phyloP scores from a whole-genome alignment of 1,284 basidiomycete genomes.

The Termitomyces sp. region DNA sequence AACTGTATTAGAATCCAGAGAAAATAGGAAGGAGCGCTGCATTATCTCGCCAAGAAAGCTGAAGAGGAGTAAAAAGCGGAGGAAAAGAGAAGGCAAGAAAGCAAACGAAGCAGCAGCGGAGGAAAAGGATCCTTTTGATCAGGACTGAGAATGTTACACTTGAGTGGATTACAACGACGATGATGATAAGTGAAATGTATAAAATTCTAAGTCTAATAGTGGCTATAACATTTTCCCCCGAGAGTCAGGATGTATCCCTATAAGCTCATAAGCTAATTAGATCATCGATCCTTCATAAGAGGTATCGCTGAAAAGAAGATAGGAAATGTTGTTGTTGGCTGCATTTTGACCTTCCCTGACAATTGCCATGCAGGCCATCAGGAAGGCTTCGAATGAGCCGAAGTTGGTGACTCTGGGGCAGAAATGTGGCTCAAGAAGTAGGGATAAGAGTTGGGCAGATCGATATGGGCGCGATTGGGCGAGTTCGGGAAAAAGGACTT shows the following conservation, averaged over 20 bases:
- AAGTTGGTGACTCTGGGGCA: not conserved
- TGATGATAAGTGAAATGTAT: slow-evolving; percentile 30
- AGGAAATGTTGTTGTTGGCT: slow-evolving; percentile 46
- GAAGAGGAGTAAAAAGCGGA: slow-evolving; percentile 61
- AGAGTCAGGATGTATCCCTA: slow-evolving; percentile 16
- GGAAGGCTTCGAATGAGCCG: slow-evolving; percentile 30
- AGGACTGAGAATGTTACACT: slow-evolving; percentile 32
- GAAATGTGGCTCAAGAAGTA: not conserved
- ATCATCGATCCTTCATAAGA: slow-evolving; percentile 7
- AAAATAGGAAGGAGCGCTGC: slow-evolving; percentile 85
- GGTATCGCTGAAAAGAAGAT: slow-evolving; percentile 5
- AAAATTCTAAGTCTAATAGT: not conserved
- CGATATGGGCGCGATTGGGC: not conserved
- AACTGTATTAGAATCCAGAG: slow-evolving; percentile 88
- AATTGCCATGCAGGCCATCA: slow-evolving; percentile 26
- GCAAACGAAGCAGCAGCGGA: slow-evolving; percentile 48
- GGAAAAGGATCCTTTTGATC: slow-evolving; percentile 65
- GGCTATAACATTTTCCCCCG: not conserved
- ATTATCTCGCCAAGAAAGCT: slow-evolving; percentile 58
- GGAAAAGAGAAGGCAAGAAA: slow-evolving; percentile 60
- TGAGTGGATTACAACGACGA: slow-evolving; percentile 55
- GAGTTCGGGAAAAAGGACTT: not conserved
- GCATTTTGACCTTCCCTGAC: slow-evolving; percentile 57
- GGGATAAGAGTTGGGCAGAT: not conserved
- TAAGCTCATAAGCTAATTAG: slow-evolving; percentile 3